A percentile compares a stretch with the other conserved stretches of the same genome.
phyloP scores from a whole-genome alignment of 345 rosid species.

The thale cress (Arabidopsis thaliana) region TAIR10.1 NC_003071.7:15156001-15156500 shows the following conservation, averaged over 20 bases:
- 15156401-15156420: too few relatives aligned
- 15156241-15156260: background rate
- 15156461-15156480: too few relatives aligned
- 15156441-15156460: too few relatives aligned
- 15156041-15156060: constrained; percentile 23
- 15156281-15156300: too few relatives aligned
- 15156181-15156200: background rate
- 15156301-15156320: too few relatives aligned
- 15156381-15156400: too few relatives aligned
- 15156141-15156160: background rate
- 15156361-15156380: too few relatives aligned
- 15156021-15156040: constrained; percentile 22
- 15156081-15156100: constrained; percentile 36
- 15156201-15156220: too few relatives aligned
- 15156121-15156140: constrained; percentile 7
- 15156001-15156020: constrained; percentile 24
- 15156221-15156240: background rate
- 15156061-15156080: constrained; percentile 38
- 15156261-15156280: background rate
- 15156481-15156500: too few relatives aligned
- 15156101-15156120: constrained; percentile 13
- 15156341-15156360: too few relatives aligned
- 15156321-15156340: too few relatives aligned
- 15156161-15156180: background rate
- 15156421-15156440: too few relatives aligned